phyloP scores from a whole-genome alignment of 163 green algal species.

The Chlorella variabilis region DNA sequence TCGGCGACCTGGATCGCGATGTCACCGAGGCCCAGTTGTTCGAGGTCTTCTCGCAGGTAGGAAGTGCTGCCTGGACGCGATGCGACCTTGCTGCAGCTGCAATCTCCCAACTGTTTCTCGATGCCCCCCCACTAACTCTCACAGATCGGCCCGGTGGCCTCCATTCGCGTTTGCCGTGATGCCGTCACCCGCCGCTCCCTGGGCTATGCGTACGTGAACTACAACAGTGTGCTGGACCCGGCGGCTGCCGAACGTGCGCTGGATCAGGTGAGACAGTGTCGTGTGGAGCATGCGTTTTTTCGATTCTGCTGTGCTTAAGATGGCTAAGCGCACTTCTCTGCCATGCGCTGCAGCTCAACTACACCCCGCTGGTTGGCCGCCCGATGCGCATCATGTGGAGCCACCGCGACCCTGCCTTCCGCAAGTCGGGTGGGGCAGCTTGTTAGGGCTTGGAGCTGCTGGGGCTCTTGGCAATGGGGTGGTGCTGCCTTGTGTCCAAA shows the following conservation, averaged over 20 bases:
- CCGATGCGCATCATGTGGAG: slow-evolving; percentile 99
- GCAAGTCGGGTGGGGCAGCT: slow-evolving; percentile 72
- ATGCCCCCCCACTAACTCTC: background rate
- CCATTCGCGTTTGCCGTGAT: slow-evolving; percentile 98
- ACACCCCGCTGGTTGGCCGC: slow-evolving; percentile 84
- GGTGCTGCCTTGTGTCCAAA: too few species aligned
- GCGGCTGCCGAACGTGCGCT: slow-evolving; percentile 80
- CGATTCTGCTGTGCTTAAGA: background rate
- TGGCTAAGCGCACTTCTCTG: background rate
- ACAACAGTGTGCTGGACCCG: slow-evolving; percentile 77
- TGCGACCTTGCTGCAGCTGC: too few species aligned
- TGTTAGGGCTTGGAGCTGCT: too few species aligned
- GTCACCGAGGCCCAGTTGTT: slow-evolving; percentile 96
- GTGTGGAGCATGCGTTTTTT: background rate
- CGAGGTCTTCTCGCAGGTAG: slow-evolving; percentile 93
- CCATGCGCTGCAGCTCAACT: slow-evolving; percentile 86
- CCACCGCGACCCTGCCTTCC: slow-evolving; percentile 89
- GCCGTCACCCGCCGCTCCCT: slow-evolving; percentile 96
- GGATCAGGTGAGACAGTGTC: slow-evolving; percentile 60
- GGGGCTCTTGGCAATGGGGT: too few species aligned
- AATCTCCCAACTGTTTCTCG: too few species aligned
- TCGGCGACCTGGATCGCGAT: slow-evolving; percentile 96
- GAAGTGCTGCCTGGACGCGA: background rate
- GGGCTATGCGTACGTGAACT: slow-evolving; percentile 99
- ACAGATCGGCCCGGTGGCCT: slow-evolving; percentile 95